A percentile compares a stretch with the other conserved stretches of the same genome.
Evolutionary conservation across 371 early-diverging fungal genomes (phyloP).

Genomic region (Actinomortierella ambigua): DNA sequence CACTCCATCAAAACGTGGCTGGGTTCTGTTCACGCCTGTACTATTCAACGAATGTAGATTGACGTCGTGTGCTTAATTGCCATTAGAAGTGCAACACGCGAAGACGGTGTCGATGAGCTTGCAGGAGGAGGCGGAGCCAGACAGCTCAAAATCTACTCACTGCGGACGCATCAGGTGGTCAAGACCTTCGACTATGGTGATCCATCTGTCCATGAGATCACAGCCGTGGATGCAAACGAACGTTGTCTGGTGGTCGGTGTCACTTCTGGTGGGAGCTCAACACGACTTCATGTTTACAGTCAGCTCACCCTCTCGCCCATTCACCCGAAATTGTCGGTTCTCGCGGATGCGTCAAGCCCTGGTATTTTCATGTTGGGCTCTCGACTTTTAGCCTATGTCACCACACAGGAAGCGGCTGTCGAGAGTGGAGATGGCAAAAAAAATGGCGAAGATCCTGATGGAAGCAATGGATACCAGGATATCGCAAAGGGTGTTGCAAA

Average conservation of each 20-base stretch:
- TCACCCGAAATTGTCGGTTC: slow-evolving; percentile 23
- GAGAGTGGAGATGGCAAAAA: slow-evolving; percentile 26
- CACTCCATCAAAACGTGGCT: too few relatives aligned
- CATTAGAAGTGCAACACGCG: background rate
- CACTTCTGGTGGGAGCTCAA: slow-evolving; percentile 1
- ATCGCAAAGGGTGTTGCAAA: slow-evolving; percentile 71
- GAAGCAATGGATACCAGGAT: slow-evolving; percentile 49
- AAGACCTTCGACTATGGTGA: slow-evolving; percentile 40
- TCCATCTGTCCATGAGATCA: slow-evolving; percentile 47
- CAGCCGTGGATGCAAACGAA: slow-evolving; percentile 52
- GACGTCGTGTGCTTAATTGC: background rate
- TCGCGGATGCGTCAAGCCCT: slow-evolving; percentile 54
- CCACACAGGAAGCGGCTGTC: slow-evolving; percentile 47
- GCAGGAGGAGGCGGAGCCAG: slow-evolving; percentile 6
- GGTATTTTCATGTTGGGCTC: slow-evolving; percentile 63
- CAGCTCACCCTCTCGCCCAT: slow-evolving; percentile 46
- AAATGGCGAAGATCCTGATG: slow-evolving; percentile 21
- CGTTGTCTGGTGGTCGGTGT: slow-evolving; percentile 56
- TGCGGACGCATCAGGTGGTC: slow-evolving; percentile 48
- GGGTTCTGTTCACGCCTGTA: too few relatives aligned
- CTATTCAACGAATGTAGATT: slow-evolving; percentile 6
- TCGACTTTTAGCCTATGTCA: slow-evolving; percentile 70
- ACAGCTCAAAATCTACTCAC: slow-evolving; percentile 51
- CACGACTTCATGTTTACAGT: slow-evolving; percentile 51
- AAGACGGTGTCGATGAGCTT: background rate